phyloP scores from a whole-genome alignment of 495 filamentous ascomycete species.

The Neurospora africana region DNA sequence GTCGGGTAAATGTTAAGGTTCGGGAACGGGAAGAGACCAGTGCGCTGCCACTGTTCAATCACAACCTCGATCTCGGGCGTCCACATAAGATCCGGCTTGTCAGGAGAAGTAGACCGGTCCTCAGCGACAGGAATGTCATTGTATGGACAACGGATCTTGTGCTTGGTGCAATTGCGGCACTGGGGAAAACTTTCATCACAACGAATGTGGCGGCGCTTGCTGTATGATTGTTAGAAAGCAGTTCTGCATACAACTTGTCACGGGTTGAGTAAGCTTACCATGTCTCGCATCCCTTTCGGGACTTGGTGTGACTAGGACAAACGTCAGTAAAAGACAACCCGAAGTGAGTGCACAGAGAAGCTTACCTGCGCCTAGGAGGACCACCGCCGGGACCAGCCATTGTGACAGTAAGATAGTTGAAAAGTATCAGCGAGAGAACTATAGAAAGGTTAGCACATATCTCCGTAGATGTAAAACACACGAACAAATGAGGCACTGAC shows the following conservation, averaged over 20 bases:
- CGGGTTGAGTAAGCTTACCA: constrained; percentile 40
- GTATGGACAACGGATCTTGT: constrained; percentile 96
- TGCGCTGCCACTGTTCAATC: constrained; percentile 74
- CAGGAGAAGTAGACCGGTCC: constrained; percentile 53
- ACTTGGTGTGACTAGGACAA: constrained; percentile 79
- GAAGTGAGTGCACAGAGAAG: constrained; percentile 3
- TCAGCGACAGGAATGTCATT: constrained; percentile 66
- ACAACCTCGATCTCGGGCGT: constrained; percentile 69
- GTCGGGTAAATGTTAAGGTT: constrained; percentile 62
- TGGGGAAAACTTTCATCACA: constrained; percentile 97
- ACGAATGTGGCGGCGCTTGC: constrained; percentile 90
- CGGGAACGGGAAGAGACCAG: constrained; percentile 79
- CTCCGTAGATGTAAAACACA: not conserved
- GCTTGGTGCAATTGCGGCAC: constrained; percentile 97
- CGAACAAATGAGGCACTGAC: constrained; percentile 17
- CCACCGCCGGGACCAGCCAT: constrained; percentile 68
- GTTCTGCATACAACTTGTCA: not conserved
- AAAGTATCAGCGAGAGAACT: constrained; percentile 35
- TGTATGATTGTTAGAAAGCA: constrained; percentile 16
- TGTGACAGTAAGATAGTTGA: constrained; percentile 21
- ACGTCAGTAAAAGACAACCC: not conserved
- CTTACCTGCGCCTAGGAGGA: constrained; percentile 54
- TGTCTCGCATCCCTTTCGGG: constrained; percentile 90
- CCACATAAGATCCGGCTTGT: constrained; percentile 71
- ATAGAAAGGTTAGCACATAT: constrained; percentile 6